phyloP scores from a whole-genome alignment of 1,139 yeast species.

The Debaryomycetaceae sp. region DNA sequence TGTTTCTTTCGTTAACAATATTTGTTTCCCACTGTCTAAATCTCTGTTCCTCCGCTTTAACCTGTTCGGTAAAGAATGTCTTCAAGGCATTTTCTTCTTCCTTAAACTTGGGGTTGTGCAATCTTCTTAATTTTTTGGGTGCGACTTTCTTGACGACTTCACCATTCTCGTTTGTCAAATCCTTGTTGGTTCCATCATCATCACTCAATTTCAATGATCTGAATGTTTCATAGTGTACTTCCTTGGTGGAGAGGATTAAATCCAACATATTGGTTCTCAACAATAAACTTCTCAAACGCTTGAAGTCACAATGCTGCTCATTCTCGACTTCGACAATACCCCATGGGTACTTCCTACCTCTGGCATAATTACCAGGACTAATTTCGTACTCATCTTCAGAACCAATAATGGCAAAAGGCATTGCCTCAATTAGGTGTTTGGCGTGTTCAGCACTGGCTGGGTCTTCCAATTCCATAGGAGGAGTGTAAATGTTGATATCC shows the following conservation, averaged over 20 bases:
- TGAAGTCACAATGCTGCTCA: conserved; percentile 92
- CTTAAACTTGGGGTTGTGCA: conserved; percentile 85
- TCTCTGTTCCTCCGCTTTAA: conserved; percentile 93
- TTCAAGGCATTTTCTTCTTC: conserved; percentile 95
- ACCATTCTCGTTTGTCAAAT: conserved; percentile 32
- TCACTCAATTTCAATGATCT: conserved; percentile 78
- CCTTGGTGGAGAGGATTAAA: conserved; percentile 83
- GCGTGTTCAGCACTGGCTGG: conserved; percentile 78
- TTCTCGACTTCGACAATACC: conserved; percentile 97
- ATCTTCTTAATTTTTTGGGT: conserved; percentile 48
- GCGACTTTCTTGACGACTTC: conserved; percentile 30
- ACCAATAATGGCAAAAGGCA: conserved; percentile 94
- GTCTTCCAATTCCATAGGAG: conserved; percentile 74
- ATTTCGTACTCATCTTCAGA: conserved; percentile 83
- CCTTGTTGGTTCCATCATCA: conserved; percentile 32
- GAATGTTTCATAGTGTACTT: conserved; percentile 85
- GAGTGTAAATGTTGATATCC: conserved; percentile 85
- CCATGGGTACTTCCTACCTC: conserved; percentile 97
- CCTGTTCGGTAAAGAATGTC: conserved; percentile 96
- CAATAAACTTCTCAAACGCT: conserved; percentile 81
- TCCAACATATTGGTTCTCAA: conserved; percentile 94
- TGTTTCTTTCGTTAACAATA: conserved; percentile 89
- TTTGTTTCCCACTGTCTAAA: conserved; percentile 98
- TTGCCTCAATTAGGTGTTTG: conserved; percentile 76
- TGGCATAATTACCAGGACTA: conserved; percentile 69